Conservation (phyloP, 441 rosid species). For the Capsella rubella region DNA sequence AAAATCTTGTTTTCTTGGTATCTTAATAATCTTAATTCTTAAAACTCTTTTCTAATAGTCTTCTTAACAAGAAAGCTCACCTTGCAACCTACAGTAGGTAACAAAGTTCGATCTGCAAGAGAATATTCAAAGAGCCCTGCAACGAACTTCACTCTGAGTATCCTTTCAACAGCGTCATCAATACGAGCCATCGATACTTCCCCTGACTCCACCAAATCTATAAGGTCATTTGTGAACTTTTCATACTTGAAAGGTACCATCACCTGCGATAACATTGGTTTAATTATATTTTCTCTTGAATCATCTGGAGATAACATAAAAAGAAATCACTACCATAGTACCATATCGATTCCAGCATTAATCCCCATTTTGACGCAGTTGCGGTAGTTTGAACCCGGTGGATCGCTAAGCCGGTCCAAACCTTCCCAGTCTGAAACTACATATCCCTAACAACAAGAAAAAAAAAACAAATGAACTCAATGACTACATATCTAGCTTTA, state of each 20-base stretch:
- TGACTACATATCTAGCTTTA: neutral
- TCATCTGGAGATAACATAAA: conserved; percentile 43
- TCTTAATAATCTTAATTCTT: neutral
- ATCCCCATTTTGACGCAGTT: conserved; percentile 56
- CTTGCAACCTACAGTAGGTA: conserved; percentile 73
- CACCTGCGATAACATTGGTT: conserved; percentile 68
- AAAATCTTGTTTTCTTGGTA: neutral
- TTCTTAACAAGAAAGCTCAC: conserved; percentile 38
- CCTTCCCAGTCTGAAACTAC: conserved; percentile 85
- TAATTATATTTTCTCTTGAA: conserved; percentile 57
- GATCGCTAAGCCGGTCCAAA: conserved; percentile 60
- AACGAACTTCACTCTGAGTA: conserved; percentile 82
- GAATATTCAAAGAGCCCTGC: conserved; percentile 79
- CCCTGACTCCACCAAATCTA: conserved; percentile 61
- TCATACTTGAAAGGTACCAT: conserved; percentile 65
- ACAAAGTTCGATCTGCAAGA: conserved; percentile 63
- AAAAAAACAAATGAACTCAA: neutral
- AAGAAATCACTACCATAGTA: conserved; percentile 9
- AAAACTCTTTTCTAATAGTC: neutral
- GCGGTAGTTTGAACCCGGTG: conserved; percentile 64
- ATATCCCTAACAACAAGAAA: conserved; percentile 57
- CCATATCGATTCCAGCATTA: conserved; percentile 90
- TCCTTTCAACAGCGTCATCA: conserved; percentile 78
- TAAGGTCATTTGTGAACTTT: conserved; percentile 54
- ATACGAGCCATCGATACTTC: conserved; percentile 67